phyloP scores from a whole-genome alignment of 768 basidiomycete species.

The Crepidotus variabilis region DNA sequence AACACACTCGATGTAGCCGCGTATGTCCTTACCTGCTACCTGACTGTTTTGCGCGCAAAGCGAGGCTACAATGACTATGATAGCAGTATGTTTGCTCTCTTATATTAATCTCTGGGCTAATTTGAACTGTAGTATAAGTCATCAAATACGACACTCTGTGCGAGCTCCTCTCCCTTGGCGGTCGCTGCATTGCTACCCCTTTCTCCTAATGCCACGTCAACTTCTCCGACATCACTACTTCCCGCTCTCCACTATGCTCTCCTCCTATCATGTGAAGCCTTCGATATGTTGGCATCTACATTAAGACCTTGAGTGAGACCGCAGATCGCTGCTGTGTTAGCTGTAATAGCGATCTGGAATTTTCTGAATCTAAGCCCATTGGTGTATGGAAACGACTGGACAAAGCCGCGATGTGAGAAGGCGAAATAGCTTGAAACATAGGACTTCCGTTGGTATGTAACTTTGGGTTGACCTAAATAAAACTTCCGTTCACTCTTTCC shows the following conservation, averaged over 20 bases:
- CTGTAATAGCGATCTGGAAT: conserved; percentile 72
- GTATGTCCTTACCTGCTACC: conserved; percentile 67
- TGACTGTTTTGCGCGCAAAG: conserved; percentile 86
- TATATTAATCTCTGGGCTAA: neutral
- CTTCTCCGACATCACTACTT: conserved; percentile 98
- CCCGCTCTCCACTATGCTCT: conserved; percentile 90
- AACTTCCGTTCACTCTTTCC: conserved; percentile 5
- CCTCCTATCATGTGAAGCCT: conserved; percentile 69
- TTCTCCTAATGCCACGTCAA: conserved; percentile 96
- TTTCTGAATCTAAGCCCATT: conserved; percentile 79
- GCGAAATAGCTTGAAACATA: conserved; percentile 90
- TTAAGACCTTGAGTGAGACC: conserved; percentile 73
- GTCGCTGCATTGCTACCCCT: conserved; percentile 91
- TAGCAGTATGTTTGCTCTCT: conserved; percentile 56
- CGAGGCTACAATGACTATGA: conserved; percentile 91
- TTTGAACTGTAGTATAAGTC: conserved; percentile 58
- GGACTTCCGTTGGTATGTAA: conserved; percentile 88
- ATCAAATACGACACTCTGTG: conserved; percentile 90
- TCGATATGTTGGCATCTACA: conserved; percentile 81
- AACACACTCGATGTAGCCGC: conserved; percentile 66
- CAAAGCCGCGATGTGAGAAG: conserved; percentile 66
- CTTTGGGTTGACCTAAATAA: neutral
- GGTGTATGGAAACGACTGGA: conserved; percentile 85
- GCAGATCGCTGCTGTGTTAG: conserved; percentile 74
- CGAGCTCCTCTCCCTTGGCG: conserved; percentile 88